Base-by-base conservation (phyloP, 2,329 filamentous ascomycete species). In the Ascochyta koolunga region DNA sequence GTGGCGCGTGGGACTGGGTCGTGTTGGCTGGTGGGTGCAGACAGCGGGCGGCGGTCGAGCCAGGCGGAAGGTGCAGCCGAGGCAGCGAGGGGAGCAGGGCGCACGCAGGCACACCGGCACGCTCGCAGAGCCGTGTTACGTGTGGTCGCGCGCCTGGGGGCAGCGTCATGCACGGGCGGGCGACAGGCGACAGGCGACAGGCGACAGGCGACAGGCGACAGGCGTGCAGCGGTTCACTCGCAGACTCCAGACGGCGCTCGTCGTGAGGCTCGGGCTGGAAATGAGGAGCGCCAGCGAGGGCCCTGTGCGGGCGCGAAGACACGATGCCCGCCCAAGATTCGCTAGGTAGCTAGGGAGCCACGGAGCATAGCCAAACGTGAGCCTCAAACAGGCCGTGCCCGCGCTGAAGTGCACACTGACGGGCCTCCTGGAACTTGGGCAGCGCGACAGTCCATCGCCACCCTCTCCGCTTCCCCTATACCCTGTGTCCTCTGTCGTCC, bases 371-470 rank as follows among this genome's bases (percentile, higher is more conserved):
- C 43, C 38, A 42, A 27, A 40, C 49, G 29, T 46, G 49, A 52
- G 41, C 27, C 48, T 48, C 50, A 48, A 48, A 60, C 52, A 56
- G 58, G 46, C 49, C 55, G 58, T 57, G 56, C 59, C 58, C 60
- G 50, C 51, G 59, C 59, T 59, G 56, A 57, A 56, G 54, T 53
- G 52, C 57, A 41, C 51, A 53, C 33, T 33, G 48, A 50, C 41
- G 45, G 46, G 32, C 45, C 43, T 53, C 50, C 43, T n/a, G n/a
- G n/a, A n/a, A n/a, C n/a, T 60, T 58, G 61, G 57, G 51, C 59
- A 59, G 52, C 60, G 54, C 57, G 55, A 64, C 59, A 55, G 44
- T 44, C 51, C 54, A 38, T 67, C 58, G 65, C 64, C 65, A 65
- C 65, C 33, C 21, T 35, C 54, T 45, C 31, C 59, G 42, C 33